Evolutionary conservation across 495 filamentous ascomycete species (phyloP).

Genomic region (Beverwykella pulmonaria): DNA sequence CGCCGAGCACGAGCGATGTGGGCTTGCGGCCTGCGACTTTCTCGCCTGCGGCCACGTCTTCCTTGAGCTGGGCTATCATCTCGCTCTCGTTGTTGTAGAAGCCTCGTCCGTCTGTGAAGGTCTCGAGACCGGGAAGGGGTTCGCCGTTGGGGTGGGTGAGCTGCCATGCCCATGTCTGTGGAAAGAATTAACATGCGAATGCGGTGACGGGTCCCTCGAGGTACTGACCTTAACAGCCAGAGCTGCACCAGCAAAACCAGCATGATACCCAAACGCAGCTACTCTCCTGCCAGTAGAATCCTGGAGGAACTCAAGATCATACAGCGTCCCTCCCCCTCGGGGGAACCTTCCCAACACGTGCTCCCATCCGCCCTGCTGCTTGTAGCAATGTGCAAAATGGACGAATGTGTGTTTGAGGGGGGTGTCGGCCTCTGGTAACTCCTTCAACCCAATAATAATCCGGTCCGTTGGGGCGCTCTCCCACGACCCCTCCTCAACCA

Average conservation of each 20-base stretch:
- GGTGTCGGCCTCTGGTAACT: constrained; percentile 84
- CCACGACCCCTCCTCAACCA: constrained; percentile 87
- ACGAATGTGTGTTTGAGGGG: constrained; percentile 86
- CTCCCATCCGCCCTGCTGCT: constrained; percentile 85
- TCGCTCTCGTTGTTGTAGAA: constrained; percentile 74
- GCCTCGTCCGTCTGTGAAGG: constrained; percentile 42
- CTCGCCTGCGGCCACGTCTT: constrained; percentile 61
- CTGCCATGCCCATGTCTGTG: constrained; percentile 84
- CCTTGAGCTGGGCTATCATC: constrained; percentile 73
- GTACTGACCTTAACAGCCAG: constrained; percentile 32
- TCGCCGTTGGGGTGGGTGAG: constrained; percentile 65
- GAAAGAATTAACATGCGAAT: background rate
- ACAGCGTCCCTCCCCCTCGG: constrained; percentile 77
- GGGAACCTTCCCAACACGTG: constrained; percentile 78
- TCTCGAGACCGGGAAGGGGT: constrained; percentile 67
- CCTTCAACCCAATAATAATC: constrained; percentile 86
- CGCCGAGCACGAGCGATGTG: constrained; percentile 62
- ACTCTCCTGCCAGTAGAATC: constrained; percentile 78
- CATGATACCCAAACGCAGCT: constrained; percentile 66
- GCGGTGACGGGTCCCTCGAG: background rate
- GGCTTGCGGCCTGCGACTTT: constrained; percentile 57
- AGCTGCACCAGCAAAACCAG: constrained; percentile 56
- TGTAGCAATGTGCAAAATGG: constrained; percentile 82
- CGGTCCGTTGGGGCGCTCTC: constrained; percentile 76
- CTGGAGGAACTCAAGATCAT: constrained; percentile 91